A percentile compares a stretch with the other conserved stretches of the same genome.
Conservation (phyloP, 768 basidiomycete species). For the Lactifluus rugatus region DNA sequence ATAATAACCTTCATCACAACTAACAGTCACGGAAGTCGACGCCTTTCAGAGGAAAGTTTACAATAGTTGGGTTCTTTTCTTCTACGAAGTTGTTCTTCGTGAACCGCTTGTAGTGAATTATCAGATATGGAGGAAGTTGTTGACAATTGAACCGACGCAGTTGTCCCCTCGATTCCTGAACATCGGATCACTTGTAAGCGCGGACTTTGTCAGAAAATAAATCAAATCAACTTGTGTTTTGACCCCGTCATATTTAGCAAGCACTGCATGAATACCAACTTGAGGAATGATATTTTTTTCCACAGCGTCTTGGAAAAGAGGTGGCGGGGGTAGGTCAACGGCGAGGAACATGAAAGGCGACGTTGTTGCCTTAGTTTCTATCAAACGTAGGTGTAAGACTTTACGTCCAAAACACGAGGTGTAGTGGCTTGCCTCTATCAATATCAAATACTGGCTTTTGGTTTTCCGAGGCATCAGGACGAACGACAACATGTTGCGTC, state of each 20-base stretch:
- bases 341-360: slow-evolving; percentile 96
- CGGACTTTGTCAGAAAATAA: neutral
- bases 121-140: slow-evolving; percentile 81
- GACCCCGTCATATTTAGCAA: slow-evolving; percentile 89
- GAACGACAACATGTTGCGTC: slow-evolving; percentile 86
- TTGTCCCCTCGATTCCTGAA: slow-evolving; percentile 74
- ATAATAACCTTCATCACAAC: slow-evolving; percentile 27
- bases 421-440: slow-evolving; percentile 60
- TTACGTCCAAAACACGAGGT: neutral
- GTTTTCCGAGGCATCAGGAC: slow-evolving; percentile 61
- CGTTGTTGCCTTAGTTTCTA: slow-evolving; percentile 75
- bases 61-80: slow-evolving; percentile 98
- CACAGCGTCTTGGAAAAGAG: slow-evolving; percentile 89
- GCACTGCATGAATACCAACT: slow-evolving; percentile 80
- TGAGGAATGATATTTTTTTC: slow-evolving; percentile 99
- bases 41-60: slow-evolving; percentile 91
- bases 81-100: slow-evolving; percentile 95
- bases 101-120: slow-evolving; percentile 93
- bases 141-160: slow-evolving; percentile 87
- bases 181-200: slow-evolving; percentile 9
- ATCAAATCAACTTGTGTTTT: slow-evolving; percentile 62
- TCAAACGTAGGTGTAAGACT: neutral
- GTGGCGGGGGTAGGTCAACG: slow-evolving; percentile 94
- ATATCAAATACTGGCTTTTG: slow-evolving; percentile 90
- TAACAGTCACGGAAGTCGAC: slow-evolving; percentile 88